Evolutionary conservation across 1,284 basidiomycete genomes (phyloP).

Genomic region (Erythrobasidium hasegawianum): DNA sequence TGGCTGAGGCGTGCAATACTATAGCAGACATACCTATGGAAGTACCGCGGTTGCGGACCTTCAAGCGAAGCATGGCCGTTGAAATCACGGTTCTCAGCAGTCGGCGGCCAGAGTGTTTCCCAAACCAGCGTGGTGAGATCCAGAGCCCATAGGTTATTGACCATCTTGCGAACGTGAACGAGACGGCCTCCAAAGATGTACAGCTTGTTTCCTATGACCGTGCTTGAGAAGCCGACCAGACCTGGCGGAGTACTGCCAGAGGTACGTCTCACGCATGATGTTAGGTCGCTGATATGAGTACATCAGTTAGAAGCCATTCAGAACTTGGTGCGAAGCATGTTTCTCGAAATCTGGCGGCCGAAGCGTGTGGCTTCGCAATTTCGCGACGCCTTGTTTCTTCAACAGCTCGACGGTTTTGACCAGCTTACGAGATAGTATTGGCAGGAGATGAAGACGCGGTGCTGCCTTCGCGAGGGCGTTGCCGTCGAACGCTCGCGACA

Average conservation of each 20-base stretch:
- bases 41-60: constrained; percentile 53
- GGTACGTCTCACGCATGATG: constrained; percentile 29
- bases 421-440: constrained; percentile 1
- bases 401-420: too few relatives aligned
- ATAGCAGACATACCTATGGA: constrained; percentile 50
- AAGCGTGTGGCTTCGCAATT: background rate
- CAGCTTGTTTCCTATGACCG: constrained; percentile 74
- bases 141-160: constrained; percentile 80
- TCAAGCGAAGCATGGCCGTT: background rate
- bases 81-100: background rate
- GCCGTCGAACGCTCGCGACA: too few relatives aligned
- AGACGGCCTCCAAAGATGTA: constrained; percentile 86
- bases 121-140: constrained; percentile 73
- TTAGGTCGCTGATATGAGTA: constrained; percentile 20
- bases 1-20: constrained; percentile 55
- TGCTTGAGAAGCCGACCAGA: constrained; percentile 58
- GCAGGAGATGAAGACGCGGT: background rate
- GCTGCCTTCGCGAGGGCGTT: background rate
- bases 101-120: constrained; percentile 63
- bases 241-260: constrained; percentile 19
- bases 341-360: background rate
- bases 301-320: background rate
- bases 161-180: constrained; percentile 78
- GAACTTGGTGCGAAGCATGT: background rate
- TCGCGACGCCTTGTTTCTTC: too few relatives aligned